These are phyloP conservation scores for Colletotrichum sp. DNA, from an alignment of 2,329 filamentous ascomycete species.

Conservation along the genomic window DNA sequence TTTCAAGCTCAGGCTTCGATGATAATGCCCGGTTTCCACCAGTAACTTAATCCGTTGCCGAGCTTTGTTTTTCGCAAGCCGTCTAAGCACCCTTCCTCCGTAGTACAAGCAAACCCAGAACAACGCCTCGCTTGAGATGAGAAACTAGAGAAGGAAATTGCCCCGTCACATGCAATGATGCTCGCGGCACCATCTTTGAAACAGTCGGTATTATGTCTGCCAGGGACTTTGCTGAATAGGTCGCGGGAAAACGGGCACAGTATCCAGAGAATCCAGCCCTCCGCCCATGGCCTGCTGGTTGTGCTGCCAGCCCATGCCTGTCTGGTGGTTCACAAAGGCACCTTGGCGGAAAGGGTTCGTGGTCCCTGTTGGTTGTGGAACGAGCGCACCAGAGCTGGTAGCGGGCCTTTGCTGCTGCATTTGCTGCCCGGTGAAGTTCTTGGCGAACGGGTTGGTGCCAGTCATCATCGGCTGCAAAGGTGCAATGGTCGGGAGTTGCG, in stretches of 20 bases:
- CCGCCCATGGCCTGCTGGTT: constrained; percentile 81
- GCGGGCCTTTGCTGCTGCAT: constrained; percentile 48
- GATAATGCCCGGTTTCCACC: background rate
- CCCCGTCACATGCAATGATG: constrained; percentile 5
- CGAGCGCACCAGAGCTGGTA: constrained; percentile 55
- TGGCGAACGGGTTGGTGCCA: constrained; percentile 66
- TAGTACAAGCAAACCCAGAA: constrained; percentile 25
- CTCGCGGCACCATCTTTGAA: background rate
- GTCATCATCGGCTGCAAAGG: constrained; percentile 56
- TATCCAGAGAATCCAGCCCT: constrained; percentile 78
- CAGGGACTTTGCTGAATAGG: constrained; percentile 69
- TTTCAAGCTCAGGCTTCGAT: background rate
- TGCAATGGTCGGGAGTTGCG: constrained; percentile 32
- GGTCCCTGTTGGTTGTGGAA: constrained; percentile 81
- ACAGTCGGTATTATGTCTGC: constrained; percentile 44
- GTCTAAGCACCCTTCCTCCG: constrained; percentile 22
- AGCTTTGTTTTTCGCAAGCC: constrained; percentile 21
- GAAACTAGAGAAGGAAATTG: constrained; percentile 26
- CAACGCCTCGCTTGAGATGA: constrained; percentile 38
- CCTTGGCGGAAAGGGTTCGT: constrained; percentile 96
- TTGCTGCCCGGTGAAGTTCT: constrained; percentile 40
- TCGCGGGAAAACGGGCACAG: constrained; percentile 84
- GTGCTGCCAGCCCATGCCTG: constrained; percentile 88
- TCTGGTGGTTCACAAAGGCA: constrained; percentile 86
- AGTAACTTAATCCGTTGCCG: background rate